phyloP scores from a whole-genome alignment of 2,329 filamentous ascomycete species.

The Neofusicoccum ribis region DNA sequence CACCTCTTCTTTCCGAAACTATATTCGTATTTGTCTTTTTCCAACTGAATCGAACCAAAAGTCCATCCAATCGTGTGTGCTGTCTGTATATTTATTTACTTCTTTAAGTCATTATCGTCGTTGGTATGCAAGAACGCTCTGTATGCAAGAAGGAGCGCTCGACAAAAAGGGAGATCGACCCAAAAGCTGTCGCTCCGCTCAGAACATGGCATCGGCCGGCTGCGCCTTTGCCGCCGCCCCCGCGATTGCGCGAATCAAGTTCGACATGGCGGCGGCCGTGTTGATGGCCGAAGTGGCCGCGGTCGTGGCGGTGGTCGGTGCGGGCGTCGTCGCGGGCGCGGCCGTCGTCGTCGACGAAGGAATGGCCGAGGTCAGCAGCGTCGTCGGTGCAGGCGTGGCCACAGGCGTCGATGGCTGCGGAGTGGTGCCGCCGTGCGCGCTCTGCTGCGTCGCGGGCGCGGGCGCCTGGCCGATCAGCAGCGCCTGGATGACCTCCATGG shows the following conservation, averaged over 20 bases:
- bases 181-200: background rate
- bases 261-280: background rate
- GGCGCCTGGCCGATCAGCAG: constrained; percentile 25
- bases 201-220: constrained; percentile 7
- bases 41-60: background rate
- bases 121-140: no score
- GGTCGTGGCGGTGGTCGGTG: background rate
- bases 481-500: constrained; percentile 55
- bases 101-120: no score
- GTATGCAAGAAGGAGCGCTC: background rate
- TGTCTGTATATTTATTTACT: no score
- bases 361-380: background rate
- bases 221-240: background rate
- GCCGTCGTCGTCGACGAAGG: background rate
- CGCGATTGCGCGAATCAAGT: background rate
- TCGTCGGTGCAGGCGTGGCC: background rate
- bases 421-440: background rate
- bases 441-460: background rate
- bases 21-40: background rate
- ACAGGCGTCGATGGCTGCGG: no score
- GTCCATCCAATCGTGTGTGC: background rate
- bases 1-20: background rate
- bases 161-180: background rate
- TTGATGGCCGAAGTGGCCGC: background rate
- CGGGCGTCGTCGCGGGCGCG: background rate